phyloP scores from a whole-genome alignment of 2,329 filamentous ascomycete genomes.

The Herpotrichia juniperi region DNA sequence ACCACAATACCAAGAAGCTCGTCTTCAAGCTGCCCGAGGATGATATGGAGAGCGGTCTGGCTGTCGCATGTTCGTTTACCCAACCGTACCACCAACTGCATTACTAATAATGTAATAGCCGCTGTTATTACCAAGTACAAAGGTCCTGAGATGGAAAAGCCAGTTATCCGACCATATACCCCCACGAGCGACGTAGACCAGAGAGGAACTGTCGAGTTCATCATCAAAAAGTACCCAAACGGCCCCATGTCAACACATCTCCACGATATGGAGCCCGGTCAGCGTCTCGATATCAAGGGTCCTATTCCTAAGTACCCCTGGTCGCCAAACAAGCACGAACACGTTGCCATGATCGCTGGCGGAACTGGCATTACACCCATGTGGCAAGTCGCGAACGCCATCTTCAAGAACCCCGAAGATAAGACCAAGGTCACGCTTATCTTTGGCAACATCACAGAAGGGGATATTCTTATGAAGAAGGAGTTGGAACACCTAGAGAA shows the following conservation, averaged over 20 bases:
- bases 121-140: conserved; percentile 93
- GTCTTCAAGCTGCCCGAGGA: conserved; percentile 85
- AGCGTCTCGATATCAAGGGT: conserved; percentile 90
- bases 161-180: conserved; percentile 90
- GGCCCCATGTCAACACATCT: conserved; percentile 93
- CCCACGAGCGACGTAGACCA: conserved; percentile 80
- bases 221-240: conserved; percentile 89
- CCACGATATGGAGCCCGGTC: conserved; percentile 80
- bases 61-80: conserved; percentile 70
- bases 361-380: conserved; percentile 97
- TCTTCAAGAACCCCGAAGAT: conserved; percentile 95
- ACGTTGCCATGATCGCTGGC: conserved; percentile 87
- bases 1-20: conserved; percentile 94
- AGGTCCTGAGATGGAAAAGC: conserved; percentile 80
- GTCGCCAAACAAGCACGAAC: conserved; percentile 89
- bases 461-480: conserved; percentile 88
- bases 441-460: conserved; percentile 86
- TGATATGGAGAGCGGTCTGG: conserved; percentile 82
- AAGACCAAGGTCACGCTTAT: conserved; percentile 97
- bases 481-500: conserved; percentile 90
- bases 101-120: conserved; percentile 46
- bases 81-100: background rate
- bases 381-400: conserved; percentile 90
- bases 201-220: conserved; percentile 77
- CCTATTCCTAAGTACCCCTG: conserved; percentile 94